Percentiles rank a stretch among this genome's conserved stretches.
Evolutionary conservation across 2,329 filamentous ascomycete species (phyloP).

Genomic region (Chaetomium sp.): DNA sequence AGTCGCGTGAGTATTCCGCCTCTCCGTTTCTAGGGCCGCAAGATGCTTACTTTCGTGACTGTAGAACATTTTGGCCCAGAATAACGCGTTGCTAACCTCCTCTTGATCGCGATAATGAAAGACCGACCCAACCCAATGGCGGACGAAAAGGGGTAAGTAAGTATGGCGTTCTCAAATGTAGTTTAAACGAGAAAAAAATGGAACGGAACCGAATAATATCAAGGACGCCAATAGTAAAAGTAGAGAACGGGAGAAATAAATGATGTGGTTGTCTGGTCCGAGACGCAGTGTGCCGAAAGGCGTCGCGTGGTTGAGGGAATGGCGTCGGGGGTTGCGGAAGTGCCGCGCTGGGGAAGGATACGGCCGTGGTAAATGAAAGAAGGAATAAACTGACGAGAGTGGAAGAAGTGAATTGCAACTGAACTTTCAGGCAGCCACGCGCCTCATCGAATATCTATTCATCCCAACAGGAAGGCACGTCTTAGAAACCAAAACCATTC

Average conservation of each 20-base stretch:
- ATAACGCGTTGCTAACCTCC: background rate
- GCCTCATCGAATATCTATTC: background rate
- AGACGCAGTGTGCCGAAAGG: conserved; percentile 1
- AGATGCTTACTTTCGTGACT: conserved; percentile 78
- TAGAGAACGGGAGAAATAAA: background rate
- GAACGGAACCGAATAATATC: background rate
- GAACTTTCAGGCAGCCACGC: background rate
- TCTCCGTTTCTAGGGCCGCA: conserved; percentile 33
- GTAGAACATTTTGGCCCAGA: conserved; percentile 73
- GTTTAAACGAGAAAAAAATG: background rate
- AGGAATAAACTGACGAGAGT: background rate
- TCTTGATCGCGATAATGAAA: background rate
- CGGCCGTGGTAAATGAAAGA: background rate
- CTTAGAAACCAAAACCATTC: background rate
- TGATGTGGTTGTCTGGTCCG: conserved; percentile 2
- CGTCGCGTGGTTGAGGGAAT: conserved; percentile 2
- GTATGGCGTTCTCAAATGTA: background rate
- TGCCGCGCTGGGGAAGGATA: conserved; percentile 12
- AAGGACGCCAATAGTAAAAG: background rate
- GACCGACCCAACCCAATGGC: background rate
- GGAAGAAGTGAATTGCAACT: background rate
- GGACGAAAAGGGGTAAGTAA: conserved; percentile 5
- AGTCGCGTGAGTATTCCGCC: background rate
- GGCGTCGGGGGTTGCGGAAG: background rate
- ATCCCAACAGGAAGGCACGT: conserved; percentile 2